Evolutionary conservation across 164 flowering plant genomes (phyloP), one percentile per base, ranked within the genome.

Genomic region (Tetracentron sinense): DNA sequence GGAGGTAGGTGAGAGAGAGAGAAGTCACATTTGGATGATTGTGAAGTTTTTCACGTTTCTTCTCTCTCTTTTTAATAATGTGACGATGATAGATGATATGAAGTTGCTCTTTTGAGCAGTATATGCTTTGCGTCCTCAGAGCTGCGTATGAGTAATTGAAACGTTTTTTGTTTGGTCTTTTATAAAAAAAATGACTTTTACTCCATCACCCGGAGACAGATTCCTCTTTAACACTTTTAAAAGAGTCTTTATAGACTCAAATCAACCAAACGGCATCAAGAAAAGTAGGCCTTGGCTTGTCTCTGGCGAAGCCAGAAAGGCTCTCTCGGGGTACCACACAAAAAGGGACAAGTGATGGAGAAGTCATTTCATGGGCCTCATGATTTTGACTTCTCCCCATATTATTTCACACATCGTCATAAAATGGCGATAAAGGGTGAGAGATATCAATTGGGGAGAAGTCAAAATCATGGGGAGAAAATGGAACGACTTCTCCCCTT

Each of bases 1-100:
- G 22, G 20, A 16, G 30, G 69, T 22, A 27, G 54, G 54, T 44
- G 62, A 58, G 48, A 60, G 58, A 52, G 58, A 29, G 28, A 55
- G 62, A 35, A 27, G 15, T 25, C 26, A 4, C 17, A 20, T 54
- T 54, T 58, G 69, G 17, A 58, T 49, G 69, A 65, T 57, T 65
- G 56, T 47, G 29, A 46, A 58, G 42, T 51, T 61, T 47, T 56
- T 55, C 54, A 47, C 44, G 54, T 31, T 50, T 52, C 23, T 52
- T 16, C 21, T 52, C 25, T 51, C 54, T 14, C 29, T 33, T 27
- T 27, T 46, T 56, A 23, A 65, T 57, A 47, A 48, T 49, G 60
- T 56, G 44, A 56, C 47, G 53, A 46, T 55, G 68, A 64, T 42
- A n/a, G 19, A 23, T n/a, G 61, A 56, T 44, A 26, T 52, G 28